Evolutionary conservation across 2,329 filamentous ascomycete species (phyloP), one percentile per base, ranked within the genome.

Genomic region (Ophiocordyceps robertsii): DNA sequence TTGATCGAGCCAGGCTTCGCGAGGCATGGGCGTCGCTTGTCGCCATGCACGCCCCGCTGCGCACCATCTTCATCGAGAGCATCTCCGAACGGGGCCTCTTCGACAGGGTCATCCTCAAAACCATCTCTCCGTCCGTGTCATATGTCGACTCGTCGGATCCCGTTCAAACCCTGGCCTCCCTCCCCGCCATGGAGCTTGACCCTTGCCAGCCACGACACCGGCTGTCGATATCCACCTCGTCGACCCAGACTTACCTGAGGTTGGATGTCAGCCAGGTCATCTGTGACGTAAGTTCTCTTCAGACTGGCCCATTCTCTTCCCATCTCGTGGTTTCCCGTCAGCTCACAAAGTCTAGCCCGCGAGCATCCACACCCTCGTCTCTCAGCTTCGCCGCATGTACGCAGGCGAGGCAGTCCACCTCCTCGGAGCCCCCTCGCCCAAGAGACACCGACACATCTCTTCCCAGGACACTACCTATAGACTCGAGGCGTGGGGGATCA

Each of bases 41-140:
- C n/a, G 61, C 63, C 29, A 65, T 60, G 39, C 66, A 73, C 39
- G 52, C 65, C 0, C 61, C 68, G 2, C 49, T 75, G 35, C 55
- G 71, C 35, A 74, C 70, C 3, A 59, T 74, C 16, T 75, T 75
- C 44, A 67, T 66, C 37, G 69, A 72, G 38, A 70, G 69, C 30
- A 59, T 71, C 12, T 66, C 68, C 11, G 61, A 66, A 32, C 61
- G 67, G 6, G 67, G 68, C 0, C 54, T 74, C 0, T 74, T 68
- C 44, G 69, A 74, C 44, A 68, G 67, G 48, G 60, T 74, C 11
- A 56, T 75, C 6, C 53, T 75, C 2, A 62, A 62, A 9, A 64
- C 61, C 38, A 60, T 63, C 14, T 72, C 69, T 0, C 69, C 72
- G 0, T 64, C 60, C 31, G 73, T 75, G 65, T 56, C 75, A 5